Percentiles rank a stretch among this genome's conserved stretches.
Evolutionary conservation across 176 grass and related monocot species (phyloP).

Genomic region (Panicum miliaceum): DNA sequence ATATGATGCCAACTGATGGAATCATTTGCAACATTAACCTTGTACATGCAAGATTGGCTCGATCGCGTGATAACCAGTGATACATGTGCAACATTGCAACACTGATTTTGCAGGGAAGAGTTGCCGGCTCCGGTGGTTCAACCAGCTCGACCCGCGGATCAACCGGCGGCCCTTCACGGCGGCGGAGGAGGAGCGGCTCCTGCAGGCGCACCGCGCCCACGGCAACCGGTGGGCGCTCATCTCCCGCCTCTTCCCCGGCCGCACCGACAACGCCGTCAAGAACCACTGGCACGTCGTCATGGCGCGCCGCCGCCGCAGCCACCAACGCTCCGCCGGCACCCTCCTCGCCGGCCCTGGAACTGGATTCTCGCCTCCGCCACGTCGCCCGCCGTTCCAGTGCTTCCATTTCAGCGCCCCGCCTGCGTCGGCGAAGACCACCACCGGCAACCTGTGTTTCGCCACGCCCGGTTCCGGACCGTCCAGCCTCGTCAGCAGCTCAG

Average conservation of each 20-base stretch:
- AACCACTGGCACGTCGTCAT: slow-evolving; percentile 91
- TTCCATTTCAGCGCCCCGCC: slow-evolving; percentile 15
- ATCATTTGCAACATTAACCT: background rate
- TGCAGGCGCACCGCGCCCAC: slow-evolving; percentile 53
- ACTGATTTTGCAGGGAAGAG: slow-evolving; percentile 62
- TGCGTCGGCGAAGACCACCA: background rate
- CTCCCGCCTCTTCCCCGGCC: slow-evolving; percentile 66
- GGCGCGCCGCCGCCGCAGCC: slow-evolving; percentile 59
- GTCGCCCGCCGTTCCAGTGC: slow-evolving; percentile 5
- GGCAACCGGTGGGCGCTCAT: slow-evolving; percentile 72
- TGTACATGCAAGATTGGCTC: background rate
- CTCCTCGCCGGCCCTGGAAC: background rate
- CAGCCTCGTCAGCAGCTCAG: background rate
- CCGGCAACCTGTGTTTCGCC: slow-evolving; percentile 31
- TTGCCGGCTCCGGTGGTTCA: slow-evolving; percentile 78
- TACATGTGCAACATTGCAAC: background rate
- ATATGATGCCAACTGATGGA: background rate
- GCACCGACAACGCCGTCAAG: slow-evolving; percentile 99
- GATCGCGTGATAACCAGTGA: background rate
- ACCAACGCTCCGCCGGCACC: background rate
- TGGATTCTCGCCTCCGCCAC: background rate
- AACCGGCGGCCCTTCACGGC: slow-evolving; percentile 70
- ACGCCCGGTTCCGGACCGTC: slow-evolving; percentile 28
- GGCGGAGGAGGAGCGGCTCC: slow-evolving; percentile 68
- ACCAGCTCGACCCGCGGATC: slow-evolving; percentile 80